Conservation (phyloP, 768 basidiomycete species). For the Lactifluus hygrophoroides region DNA sequence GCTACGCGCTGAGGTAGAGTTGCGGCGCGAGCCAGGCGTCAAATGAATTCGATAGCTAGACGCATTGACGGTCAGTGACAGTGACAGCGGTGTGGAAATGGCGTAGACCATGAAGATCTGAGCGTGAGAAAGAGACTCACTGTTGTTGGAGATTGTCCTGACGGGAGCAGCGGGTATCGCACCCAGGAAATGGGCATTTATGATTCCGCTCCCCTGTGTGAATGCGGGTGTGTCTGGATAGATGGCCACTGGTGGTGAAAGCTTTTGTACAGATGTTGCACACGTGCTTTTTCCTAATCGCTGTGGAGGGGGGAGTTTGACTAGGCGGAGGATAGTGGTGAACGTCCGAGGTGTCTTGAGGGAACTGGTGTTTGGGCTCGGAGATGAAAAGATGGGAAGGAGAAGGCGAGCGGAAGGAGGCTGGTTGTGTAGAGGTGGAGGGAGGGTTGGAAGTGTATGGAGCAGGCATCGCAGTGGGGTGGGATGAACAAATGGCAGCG, state of each 20-base stretch:
- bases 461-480: constrained; percentile 2
- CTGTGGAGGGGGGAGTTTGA: not conserved
- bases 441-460: constrained; percentile 3
- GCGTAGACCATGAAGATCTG: not conserved
- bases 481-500: not conserved
- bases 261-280: constrained; percentile 67
- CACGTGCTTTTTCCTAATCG: constrained; percentile 37
- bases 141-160: constrained; percentile 79
- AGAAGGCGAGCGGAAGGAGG: not conserved
- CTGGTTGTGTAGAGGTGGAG: constrained; percentile 6
- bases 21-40: constrained; percentile 68
- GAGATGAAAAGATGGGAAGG: not conserved
- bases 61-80: not conserved
- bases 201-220: constrained; percentile 92
- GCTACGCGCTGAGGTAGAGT: constrained; percentile 41
- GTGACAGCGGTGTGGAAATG: not conserved
- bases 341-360: not conserved
- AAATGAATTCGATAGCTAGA: constrained; percentile 72
- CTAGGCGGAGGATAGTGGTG: not conserved
- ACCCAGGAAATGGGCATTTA: constrained; percentile 92
- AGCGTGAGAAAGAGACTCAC: constrained; percentile 29
- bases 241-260: constrained; percentile 85
- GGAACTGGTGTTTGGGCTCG: not conserved
- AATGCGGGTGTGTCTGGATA: constrained; percentile 80
- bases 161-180: constrained; percentile 81